Evolutionary conservation across 2,329 filamentous ascomycete genomes (phyloP), one percentile per base, ranked within the genome.

Genomic region (Trichophyton mentagrophytes): DNA sequence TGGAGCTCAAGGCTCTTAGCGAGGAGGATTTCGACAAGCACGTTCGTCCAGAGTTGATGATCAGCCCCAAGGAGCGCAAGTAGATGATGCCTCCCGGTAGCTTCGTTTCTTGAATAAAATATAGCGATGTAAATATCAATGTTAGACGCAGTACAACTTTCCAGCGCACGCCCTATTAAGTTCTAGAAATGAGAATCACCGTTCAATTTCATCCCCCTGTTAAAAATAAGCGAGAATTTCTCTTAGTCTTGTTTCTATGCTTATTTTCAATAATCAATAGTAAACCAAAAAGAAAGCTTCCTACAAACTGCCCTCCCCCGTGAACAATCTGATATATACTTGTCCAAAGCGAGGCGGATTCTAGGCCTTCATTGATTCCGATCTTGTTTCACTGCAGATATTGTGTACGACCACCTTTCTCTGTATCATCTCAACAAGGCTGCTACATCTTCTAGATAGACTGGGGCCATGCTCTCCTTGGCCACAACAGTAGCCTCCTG

Each of bases 11-110:
- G 67, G 92, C 90, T 53, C 79, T 97, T 67, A 92, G 85, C 65
- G 85, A 86, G 71, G 89, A 88, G 70, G 91, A 96, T 72, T 97
- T 97, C 72, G 90, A 96, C 76, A 81, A 84, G 67, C 81, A 95
- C 66, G 93, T 99, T 66, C 85, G 85, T 69, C 93, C 93, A 25
- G 92, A 97, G 79, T 82, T 97, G 71, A 99, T 99, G 92, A 81
- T 99, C 71, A 86, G 86, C 63, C 92, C 92, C 57, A 86, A 84
- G 75, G 83, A 86, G 70, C 82, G 82, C 73, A 82, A 85, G 71
- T 80, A 77, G 65, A 6, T 6, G 65, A 6, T 6, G 9, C 22
- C 46, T 27, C 25, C n/a, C 11, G 2, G 25, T 27, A 27, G 22
- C 46, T 27, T 27, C 46, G 11, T 22, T 22, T 51, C 25, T 30